Conservation (phyloP, 2,329 filamentous ascomycete species). For the Neopestalotiopsis sp. region DNA sequence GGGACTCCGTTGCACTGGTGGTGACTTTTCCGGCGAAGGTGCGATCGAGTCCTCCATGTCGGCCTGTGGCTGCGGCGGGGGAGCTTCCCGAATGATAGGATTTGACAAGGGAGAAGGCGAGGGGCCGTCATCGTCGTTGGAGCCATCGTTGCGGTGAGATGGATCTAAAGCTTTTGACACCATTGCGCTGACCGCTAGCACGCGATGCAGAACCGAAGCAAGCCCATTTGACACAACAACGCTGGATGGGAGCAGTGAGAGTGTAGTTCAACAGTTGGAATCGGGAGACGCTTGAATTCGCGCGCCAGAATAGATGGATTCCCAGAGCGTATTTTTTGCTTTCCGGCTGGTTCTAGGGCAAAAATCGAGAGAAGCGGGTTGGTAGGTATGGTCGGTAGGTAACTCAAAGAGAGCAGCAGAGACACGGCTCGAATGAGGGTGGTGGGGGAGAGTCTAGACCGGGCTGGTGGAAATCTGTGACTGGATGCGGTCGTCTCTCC, state of each 20-base stretch:
- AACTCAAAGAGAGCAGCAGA: background rate
- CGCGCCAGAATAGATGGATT: background rate
- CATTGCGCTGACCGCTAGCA: slow-evolving; percentile 15
- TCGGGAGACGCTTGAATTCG: background rate
- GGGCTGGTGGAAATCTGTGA: background rate
- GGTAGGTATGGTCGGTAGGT: background rate
- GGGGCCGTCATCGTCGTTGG: background rate
- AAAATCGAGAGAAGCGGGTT: slow-evolving; percentile 2
- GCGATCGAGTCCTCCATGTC: background rate
- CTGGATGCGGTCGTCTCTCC: background rate
- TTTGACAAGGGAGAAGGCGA: background rate
- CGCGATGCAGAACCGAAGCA: slow-evolving; percentile 7
- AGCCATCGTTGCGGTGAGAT: slow-evolving; percentile 4
- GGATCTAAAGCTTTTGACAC: slow-evolving; percentile 4
- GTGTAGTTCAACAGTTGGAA: background rate
- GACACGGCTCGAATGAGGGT: slow-evolving; percentile 5
- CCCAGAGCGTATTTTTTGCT: background rate
- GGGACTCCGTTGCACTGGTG: slow-evolving; percentile 6
- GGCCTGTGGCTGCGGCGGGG: background rate
- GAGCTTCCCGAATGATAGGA: background rate
- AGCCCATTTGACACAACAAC: slow-evolving; percentile 13
- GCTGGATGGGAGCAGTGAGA: background rate
- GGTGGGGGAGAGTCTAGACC: slow-evolving; percentile 10
- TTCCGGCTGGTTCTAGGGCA: background rate
- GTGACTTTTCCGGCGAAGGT: background rate